Base-by-base conservation (phyloP, 345 rosid species). In the Lumnitzera racemosa region DNA sequence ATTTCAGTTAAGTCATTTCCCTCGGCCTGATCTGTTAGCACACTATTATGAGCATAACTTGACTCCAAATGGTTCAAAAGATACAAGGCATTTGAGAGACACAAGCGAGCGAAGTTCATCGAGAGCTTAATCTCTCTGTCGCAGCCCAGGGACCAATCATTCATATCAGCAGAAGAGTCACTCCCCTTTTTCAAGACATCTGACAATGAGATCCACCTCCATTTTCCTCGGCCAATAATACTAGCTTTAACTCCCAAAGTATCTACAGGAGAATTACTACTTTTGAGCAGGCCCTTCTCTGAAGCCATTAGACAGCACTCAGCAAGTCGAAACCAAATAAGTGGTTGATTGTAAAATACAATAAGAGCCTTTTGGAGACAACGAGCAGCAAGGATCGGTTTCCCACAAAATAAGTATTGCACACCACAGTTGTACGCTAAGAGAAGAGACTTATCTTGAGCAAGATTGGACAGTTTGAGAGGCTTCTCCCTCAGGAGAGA, bases 291-390 rank as follows among this genome's bases (percentile, higher is more conserved):
- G 56, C 96, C 96, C 68, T 80, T 89, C 75, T 82, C 89, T 53
- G 74, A 72, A 68, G 96, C 99, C 96, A 88, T 70, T 29, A 88
- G 65, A 68, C 96, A 88, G 72, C 99, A 90, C 75, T 95, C 99
- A 61, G 97, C 96, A 50, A 95, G 81, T 55, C 96, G 90, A 47
- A 95, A 83, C 99, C 99, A 95, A 75, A 90, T 76, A 14, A 88
- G 76, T 53, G 99, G 95, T 48, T 66, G 78, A 57, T 76, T 78
- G 71, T 71, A 77, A 78, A 86, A 86, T 61, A 83, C 76, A 15
- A 74, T 52, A 71, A 85, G 83, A 29, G 96, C 86, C 78, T 88
- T 86, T 74, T 82, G 89, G 60, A 95, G 88, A 73, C 95, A 95
- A 6, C 78, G 82, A 61, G 96, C 97, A 47, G 99, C 99, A 67